These are phyloP conservation scores for Globisporangium emineosum DNA, from an alignment of 352 stramenopile genomes.

Conservation along the genomic window DNA sequence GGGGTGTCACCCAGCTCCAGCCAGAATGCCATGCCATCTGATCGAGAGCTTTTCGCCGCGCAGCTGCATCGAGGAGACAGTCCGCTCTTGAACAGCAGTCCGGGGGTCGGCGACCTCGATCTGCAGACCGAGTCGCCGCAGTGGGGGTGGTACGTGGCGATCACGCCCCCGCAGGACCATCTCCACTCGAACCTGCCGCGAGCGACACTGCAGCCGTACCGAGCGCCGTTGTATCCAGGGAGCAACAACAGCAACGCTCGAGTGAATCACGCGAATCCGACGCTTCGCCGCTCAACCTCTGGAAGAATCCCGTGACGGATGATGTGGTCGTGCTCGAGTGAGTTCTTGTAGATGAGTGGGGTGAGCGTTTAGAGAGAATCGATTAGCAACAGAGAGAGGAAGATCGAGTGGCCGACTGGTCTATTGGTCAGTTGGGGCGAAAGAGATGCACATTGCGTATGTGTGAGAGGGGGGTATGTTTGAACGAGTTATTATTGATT, in stretches of 20 bases:
- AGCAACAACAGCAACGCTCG: background rate
- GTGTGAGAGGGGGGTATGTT: background rate
- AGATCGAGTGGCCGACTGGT: background rate
- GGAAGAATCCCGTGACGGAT: slow-evolving; percentile 23
- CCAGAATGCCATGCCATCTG: background rate
- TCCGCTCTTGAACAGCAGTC: background rate
- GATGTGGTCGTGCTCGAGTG: background rate
- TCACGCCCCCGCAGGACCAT: slow-evolving; percentile 76
- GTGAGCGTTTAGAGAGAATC: background rate
- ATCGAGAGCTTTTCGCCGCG: background rate
- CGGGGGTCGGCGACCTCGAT: slow-evolving; percentile 12
- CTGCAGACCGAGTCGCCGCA: slow-evolving; percentile 70
- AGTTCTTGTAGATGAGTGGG: background rate
- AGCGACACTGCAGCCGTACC: slow-evolving; percentile 14
- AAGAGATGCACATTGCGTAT: background rate
- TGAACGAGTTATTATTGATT: slow-evolving; percentile 6
- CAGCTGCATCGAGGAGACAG: background rate
- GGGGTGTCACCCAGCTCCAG: background rate
- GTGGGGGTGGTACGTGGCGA: slow-evolving; percentile 87
- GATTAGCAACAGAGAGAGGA: background rate
- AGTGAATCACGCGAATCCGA: background rate
- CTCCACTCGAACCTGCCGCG: slow-evolving; percentile 23
- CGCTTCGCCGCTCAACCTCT: slow-evolving; percentile 34
- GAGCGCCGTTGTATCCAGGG: background rate
- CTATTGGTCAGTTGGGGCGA: background rate